Evolutionary conservation across 1,284 basidiomycete species (phyloP).

Genomic region (Tilletiaria anomala): DNA sequence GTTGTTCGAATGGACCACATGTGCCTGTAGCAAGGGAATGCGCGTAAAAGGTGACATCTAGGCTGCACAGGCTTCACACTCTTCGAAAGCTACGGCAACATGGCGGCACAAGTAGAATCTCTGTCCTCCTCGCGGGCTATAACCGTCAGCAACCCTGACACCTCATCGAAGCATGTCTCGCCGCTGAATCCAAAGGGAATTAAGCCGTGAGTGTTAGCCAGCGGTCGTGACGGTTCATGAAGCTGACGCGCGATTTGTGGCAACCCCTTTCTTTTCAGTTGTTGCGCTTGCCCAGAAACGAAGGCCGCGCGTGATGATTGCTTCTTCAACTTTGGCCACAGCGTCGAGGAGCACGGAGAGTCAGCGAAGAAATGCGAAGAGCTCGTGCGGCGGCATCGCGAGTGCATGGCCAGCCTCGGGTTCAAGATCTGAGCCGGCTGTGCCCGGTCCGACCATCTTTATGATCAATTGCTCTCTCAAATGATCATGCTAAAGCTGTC

Average conservation of each 20-base stretch:
- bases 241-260: neutral
- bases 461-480: no score
- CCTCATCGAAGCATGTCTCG: conserved; percentile 25
- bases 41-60: no score
- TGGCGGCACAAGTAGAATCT: no score
- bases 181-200: conserved; percentile 71
- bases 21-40: no score
- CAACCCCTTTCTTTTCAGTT: conserved; percentile 41
- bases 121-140: no score
- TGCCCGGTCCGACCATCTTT: no score
- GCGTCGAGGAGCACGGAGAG: conserved; percentile 47
- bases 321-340: conserved; percentile 57
- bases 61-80: no score
- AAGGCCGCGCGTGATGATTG: conserved; percentile 82
- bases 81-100: no score
- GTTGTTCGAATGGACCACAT: no score
- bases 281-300: conserved; percentile 88
- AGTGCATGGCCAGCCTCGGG: conserved; percentile 63
- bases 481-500: no score
- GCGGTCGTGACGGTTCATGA: neutral
- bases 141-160: no score
- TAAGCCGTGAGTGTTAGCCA: conserved; percentile 61
- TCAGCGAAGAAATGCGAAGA: conserved; percentile 65
- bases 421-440: no score
- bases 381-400: conserved; percentile 61